Base-by-base conservation (phyloP, 2,329 filamentous ascomycete genomes). In the Penicillium sp. region DNA sequence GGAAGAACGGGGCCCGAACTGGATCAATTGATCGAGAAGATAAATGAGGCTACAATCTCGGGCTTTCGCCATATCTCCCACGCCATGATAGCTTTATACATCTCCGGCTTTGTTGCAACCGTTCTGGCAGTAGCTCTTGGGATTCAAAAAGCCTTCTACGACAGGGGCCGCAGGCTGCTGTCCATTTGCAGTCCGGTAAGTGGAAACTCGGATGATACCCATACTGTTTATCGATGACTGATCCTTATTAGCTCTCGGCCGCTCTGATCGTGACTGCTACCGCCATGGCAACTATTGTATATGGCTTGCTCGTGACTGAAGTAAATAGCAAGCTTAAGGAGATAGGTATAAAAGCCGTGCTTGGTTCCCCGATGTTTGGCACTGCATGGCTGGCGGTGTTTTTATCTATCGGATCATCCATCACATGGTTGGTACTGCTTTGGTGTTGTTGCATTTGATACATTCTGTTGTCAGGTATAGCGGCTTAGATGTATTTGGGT, bases 51-150 rank as follows among this genome's bases (percentile, higher is more conserved):
- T 40, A 37, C 24, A 11, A 47, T 54, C 37, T 16, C 36, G 26
- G 55, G 47, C 21, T 57, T 28, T 39, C 39, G 26, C 10, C 18
- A 51, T 31, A 24, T 57, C 19, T 51, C 55, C 16, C 29, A 48
- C 16, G 43, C 46, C 28, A 40, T 47, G 10, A 56, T 49, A 19
- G 23, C 40, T 7, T 28, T 50, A 19, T 57, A 51, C 24, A 48
- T 57, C 23, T 18, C 28, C 8, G 47, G 55, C 28, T 48, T 57
- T 24, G 31, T 48, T 21, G 23, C 37, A n/a, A 57, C 34, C 18
- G 11, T 47, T 23, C 29, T 53, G 5, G 42, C 39, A 26, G 7
- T 51, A 2, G 42, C 37, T 5, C 45, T 54, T 31, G 47, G 51
- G 8, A 39, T 51, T 19, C 33, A 31, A 34, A 51, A 37, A 9